These are phyloP conservation scores for Purshia tridentata DNA, from an alignment of 306 rosid genomes.

Conservation along the genomic window DNA sequence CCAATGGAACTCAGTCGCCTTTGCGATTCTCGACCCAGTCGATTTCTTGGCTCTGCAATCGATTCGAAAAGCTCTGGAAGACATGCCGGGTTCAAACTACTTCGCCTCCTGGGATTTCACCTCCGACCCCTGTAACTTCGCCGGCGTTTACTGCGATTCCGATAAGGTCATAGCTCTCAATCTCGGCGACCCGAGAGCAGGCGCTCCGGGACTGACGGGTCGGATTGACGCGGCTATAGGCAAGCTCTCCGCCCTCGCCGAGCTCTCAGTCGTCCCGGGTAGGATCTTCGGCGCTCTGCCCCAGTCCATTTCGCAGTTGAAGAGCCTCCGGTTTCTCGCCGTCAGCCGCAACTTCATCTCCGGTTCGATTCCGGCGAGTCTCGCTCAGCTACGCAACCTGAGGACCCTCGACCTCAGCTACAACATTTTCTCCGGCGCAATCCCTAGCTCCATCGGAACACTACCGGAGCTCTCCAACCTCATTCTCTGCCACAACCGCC, in stretches of 20 bases:
- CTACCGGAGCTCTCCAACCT: slow-evolving; percentile 69
- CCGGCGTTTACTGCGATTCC: slow-evolving; percentile 87
- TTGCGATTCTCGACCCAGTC: slow-evolving; percentile 76
- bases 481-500: slow-evolving; percentile 82
- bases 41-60: slow-evolving; percentile 94
- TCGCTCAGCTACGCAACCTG: slow-evolving; percentile 53
- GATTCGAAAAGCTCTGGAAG: slow-evolving; percentile 61
- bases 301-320: slow-evolving; percentile 41
- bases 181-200: slow-evolving; percentile 92
- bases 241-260: slow-evolving; percentile 70
- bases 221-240: slow-evolving; percentile 69
- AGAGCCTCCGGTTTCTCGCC: slow-evolving; percentile 77
- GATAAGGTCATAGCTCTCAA: slow-evolving; percentile 80
- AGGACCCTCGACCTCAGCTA: slow-evolving; percentile 84
- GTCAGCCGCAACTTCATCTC: slow-evolving; percentile 83
- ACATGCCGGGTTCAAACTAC: slow-evolving; percentile 81
- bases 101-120: slow-evolving; percentile 96
- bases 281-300: slow-evolving; percentile 76
- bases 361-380: slow-evolving; percentile 61
- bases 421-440: slow-evolving; percentile 68
- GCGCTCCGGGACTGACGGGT: slow-evolving; percentile 83
- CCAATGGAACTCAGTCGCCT: slow-evolving; percentile 23
- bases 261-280: slow-evolving; percentile 86
- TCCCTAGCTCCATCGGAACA: slow-evolving; percentile 63
- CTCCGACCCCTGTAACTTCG: slow-evolving; percentile 82